Evolutionary conservation across 192 early-diverging fungal species (phyloP), one percentile per base, ranked within the genome.

Genomic region (Phlyctochytrium planicorne): DNA sequence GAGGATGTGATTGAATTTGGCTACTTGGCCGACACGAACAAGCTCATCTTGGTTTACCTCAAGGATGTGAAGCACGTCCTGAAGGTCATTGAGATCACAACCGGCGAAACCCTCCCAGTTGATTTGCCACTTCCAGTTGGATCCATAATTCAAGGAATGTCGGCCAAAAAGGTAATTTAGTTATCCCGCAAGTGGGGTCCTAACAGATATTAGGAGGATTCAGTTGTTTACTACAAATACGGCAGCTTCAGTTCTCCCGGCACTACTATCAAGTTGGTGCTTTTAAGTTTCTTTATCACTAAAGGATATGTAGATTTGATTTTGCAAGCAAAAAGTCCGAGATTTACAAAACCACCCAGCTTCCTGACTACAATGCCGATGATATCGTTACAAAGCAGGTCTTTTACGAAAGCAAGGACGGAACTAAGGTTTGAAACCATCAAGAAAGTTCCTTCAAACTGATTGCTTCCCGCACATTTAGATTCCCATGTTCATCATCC

Each of bases 401-500:
- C 30, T 91, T 88, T 61, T 87, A 82, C 59, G 35, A 69, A 17
- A 79, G 77, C 63, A 88, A 91, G 73, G 88, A 89, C 61, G 86
- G 84, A 0, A 89, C 86, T 25, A 75, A 72, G n/a, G n/a, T n/a
- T n/a, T n/a, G n/a, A n/a, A n/a, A n/a, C n/a, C n/a, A n/a, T n/a
- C n/a, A n/a, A 34, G 75, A 69, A 53, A 0, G 63, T 66, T 1
- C 17, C 34, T 59, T 60, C 60, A 63, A 36, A 1, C 29, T n/a
- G 33, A n/a, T n/a, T n/a, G 23, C 1, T 17, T 63, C n/a, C 25
- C 27, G 62, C 33, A 36, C 0, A 17, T 63, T 66, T 64, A n/a
- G 66, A 77, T 90, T 53, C 89, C 90, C 57, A 86, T 90, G 82
- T 91, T 86, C 69, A 82, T 91, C 59, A 73, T 83, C 27, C 68